Evolutionary conservation across 108 stramenopile genomes (phyloP).

Genomic region (Licmophora abbreviata): DNA sequence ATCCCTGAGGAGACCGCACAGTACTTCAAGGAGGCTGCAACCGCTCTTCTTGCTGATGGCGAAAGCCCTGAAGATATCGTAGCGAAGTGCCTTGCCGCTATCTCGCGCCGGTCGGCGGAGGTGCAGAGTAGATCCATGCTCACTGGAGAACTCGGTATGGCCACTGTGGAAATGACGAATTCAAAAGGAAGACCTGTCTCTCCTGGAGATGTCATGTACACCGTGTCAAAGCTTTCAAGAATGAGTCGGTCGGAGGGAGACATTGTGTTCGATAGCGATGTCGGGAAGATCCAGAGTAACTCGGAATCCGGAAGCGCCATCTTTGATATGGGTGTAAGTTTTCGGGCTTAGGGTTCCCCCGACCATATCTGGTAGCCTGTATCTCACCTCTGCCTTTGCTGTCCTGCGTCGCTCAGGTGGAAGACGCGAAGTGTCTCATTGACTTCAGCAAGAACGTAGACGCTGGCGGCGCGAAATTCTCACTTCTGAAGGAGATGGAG

Average conservation of each 20-base stretch:
- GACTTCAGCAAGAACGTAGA: conserved; percentile 71
- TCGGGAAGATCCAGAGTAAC: conserved; percentile 78
- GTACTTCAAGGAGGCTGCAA: conserved; percentile 74
- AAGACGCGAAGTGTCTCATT: conserved; percentile 74
- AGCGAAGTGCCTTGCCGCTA: conserved; percentile 83
- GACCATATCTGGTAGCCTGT: too few species aligned
- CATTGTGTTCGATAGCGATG: conserved; percentile 60
- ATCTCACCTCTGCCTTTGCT: neutral
- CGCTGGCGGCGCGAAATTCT: conserved; percentile 65
- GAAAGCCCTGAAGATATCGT: conserved; percentile 60
- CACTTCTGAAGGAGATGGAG: conserved; percentile 61
- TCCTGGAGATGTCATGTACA: conserved; percentile 83
- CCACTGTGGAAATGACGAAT: conserved; percentile 76
- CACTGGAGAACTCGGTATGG: conserved; percentile 74
- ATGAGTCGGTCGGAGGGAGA: conserved; percentile 63
- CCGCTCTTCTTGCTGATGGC: conserved; percentile 38
- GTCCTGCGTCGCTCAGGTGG: conserved; percentile 17
- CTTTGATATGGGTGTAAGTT: conserved; percentile 78
- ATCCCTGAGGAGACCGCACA: conserved; percentile 74
- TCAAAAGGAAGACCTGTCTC: conserved; percentile 44
- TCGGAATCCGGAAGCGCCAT: conserved; percentile 56
- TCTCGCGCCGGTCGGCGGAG: conserved; percentile 57
- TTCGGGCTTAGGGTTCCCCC: too few species aligned
- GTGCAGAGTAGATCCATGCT: conserved; percentile 70
- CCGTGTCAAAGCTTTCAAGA: conserved; percentile 70